Base-by-base conservation (phyloP, 108 stramenopile genomes). In the Cyclotella choctawhatcheeana region DNA sequence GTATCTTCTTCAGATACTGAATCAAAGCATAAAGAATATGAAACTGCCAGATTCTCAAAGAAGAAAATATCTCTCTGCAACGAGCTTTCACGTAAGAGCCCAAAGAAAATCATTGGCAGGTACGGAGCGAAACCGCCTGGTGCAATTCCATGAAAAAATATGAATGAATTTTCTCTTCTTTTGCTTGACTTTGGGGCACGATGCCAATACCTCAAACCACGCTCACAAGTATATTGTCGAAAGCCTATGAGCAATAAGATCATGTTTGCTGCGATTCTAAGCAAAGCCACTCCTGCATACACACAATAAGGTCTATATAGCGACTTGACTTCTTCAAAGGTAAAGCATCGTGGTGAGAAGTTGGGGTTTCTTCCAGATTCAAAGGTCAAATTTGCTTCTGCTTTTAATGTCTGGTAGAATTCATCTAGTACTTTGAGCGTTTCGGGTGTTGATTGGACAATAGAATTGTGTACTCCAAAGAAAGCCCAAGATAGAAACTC, bases 81-180 rank as follows among this genome's bases (percentile, higher is more conserved):
- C 2, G 81, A 79, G 8, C 76, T 69, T 13, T 67, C 70, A 40
- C 52, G 47, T 29, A 53, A 44, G 5, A 85, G 18, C 27, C 76
- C 77, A n/a, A 77, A 70, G 6, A 91, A 50, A 21, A 88, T 40
- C 81, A 94, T 81, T 2, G 92, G 93, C 2, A 92, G 30, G 64
- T 97, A 95, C 7, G 82, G 62, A 24, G 76, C 71, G 21, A 82
- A 50, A 35, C 96, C 93, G 59, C 87, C 84, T 26, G 92, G 92
- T 8, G 89, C 89, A 48, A 97, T 94, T 7, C 96, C 96, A 82
- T 97, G 96, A 62, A 91, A 89, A 72, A 94, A 94, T 5, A 97
- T 56, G 21, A 91, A 74, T 3, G 96, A 92, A 16, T 73, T 32
- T 21, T 67, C n/a, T 21, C 44, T 24, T 17, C 27, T 61, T 13